A percentile compares a stretch with the other conserved stretches of the same genome.
These are phyloP conservation scores for Exserohilum turcica DNA, from an alignment of 2,329 filamentous ascomycete species.

Conservation along the genomic window DNA sequence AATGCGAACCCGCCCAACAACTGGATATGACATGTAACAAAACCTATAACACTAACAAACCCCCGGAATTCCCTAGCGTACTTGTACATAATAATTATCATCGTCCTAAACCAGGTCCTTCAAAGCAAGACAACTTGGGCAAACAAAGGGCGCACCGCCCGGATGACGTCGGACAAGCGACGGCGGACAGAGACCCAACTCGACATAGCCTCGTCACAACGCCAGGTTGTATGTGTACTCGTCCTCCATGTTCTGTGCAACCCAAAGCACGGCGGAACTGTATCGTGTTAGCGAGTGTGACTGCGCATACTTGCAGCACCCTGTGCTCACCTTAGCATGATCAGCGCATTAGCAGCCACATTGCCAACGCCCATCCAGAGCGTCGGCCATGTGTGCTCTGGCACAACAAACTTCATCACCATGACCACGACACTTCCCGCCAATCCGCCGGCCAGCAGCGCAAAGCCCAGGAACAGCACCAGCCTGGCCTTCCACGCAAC, in stretches of 20 bases:
- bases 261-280: slow-evolving; percentile 69
- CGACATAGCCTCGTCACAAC: slow-evolving; percentile 42
- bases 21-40: neutral
- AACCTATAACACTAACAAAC: neutral
- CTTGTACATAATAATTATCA: slow-evolving; percentile 9
- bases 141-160: neutral
- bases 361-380: slow-evolving; percentile 72
- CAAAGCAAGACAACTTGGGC: neutral
- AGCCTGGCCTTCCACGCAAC: slow-evolving; percentile 73
- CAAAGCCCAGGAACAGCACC: slow-evolving; percentile 72
- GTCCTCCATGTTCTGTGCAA: slow-evolving; percentile 74
- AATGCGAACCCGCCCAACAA: neutral
- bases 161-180: neutral
- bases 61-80: neutral
- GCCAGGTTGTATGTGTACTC: slow-evolving; percentile 73
- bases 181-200: neutral
- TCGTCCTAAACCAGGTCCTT: neutral
- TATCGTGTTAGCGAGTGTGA: slow-evolving; percentile 25
- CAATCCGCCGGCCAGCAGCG: slow-evolving; percentile 69
- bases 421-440: slow-evolving; percentile 70
- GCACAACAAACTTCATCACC: slow-evolving; percentile 70
- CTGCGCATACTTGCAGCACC: neutral
- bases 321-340: slow-evolving; percentile 67
- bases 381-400: slow-evolving; percentile 63
- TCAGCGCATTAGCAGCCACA: slow-evolving; percentile 66